These are phyloP conservation scores for Acacia acuminata DNA, from an alignment of 306 rosid genomes.

Conservation along the genomic window DNA sequence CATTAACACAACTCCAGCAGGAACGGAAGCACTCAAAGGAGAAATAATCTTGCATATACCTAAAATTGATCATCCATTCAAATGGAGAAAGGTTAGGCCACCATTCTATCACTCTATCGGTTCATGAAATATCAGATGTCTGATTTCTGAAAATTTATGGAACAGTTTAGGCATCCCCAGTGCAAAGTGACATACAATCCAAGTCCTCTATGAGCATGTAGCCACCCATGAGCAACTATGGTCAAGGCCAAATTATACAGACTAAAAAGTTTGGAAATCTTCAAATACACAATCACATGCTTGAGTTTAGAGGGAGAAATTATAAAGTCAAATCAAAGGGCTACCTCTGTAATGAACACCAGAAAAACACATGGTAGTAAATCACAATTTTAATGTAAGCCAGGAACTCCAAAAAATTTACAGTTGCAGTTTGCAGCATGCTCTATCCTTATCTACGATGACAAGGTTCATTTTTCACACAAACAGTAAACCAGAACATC, in stretches of 20 bases:
- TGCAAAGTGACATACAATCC: neutral
- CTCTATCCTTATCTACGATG: neutral
- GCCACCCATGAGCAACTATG: neutral
- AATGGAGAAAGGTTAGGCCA: constrained; percentile 10
- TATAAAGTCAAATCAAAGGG: neutral
- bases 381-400: neutral
- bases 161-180: neutral
- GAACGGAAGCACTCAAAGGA: constrained; percentile 86
- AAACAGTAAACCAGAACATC: neutral
- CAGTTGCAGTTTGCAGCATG: neutral
- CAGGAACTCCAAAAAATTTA: neutral
- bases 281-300: neutral
- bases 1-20: constrained; percentile 91
- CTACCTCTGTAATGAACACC: neutral
- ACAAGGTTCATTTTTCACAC: neutral
- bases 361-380: neutral
- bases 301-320: neutral
- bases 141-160: neutral
- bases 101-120: constrained; percentile 6
- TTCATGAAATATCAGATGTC: constrained; percentile 4
- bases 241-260: neutral
- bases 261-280: neutral
- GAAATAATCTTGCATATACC: constrained; percentile 94
- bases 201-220: neutral
- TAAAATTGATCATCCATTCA: constrained; percentile 33